Evolutionary conservation across 768 basidiomycete genomes (phyloP), one percentile per base, ranked within the genome.

Genomic region (Phanerodontia chrysosporium): DNA sequence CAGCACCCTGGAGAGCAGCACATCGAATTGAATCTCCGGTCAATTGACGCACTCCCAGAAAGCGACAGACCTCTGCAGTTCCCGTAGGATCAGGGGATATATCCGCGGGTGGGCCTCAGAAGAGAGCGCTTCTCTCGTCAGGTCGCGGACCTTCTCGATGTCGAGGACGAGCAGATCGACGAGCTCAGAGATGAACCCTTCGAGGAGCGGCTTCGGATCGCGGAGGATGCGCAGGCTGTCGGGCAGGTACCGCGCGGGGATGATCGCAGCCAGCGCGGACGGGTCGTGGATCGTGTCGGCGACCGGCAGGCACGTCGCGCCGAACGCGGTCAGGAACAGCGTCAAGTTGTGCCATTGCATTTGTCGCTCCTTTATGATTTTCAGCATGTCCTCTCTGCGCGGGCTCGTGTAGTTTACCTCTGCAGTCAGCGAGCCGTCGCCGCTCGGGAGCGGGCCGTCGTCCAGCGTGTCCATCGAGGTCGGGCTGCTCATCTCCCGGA

Each of bases 331-430:
- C 39, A 95, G 75, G 72, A 89, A 91, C 24, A 92, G 73, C 0
- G 89, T 86, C 13, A 92, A 74, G 67, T 95, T 92, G 65, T 90
- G 87, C 93, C 94, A 97, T 64, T 92, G 89, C 36, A 78, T 81
- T 44, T 85, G 81, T 63, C 84, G 79, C 21, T 92, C 90, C 90
- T 92, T 55, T 16, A 30, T 32, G 39, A 28, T 36, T 27, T 61
- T 58, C 16, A 66, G 44, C 18, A 51, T 9, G 51, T 27, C 55
- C 3, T 21, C 30, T 67, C 27, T 64, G 60, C 51, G 24, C 16
- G 13, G 48, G 45, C 18, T 28, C 45, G 13, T 45, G 22, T 49
- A 25, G 7, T 21, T 30, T 59, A 79, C 79, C 67, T 81, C 79
- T 7, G 67, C 62, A 5, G 73, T 67, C 59, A 79, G 62, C 22